Conservation (phyloP, 148 eudicot species). For the Vaccinium corymbosum region DNA sequence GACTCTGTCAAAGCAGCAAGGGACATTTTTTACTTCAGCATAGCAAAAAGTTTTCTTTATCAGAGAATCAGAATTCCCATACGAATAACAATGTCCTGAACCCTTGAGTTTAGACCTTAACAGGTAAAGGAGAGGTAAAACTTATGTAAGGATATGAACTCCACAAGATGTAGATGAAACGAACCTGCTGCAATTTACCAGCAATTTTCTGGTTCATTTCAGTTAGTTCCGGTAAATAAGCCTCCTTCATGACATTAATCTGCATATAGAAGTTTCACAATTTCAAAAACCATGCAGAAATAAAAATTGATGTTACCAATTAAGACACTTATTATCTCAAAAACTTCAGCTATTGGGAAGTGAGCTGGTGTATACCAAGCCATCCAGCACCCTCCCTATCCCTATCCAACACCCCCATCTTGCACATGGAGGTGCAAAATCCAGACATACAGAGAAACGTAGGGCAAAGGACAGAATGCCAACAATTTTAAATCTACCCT, state of each 20-base stretch:
- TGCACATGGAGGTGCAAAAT: not conserved
- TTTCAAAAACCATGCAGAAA: not conserved
- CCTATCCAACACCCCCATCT: no score
- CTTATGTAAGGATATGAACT: not conserved
- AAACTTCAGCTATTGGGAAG: not conserved
- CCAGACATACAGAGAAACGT: not conserved
- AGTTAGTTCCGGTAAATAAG: conserved; percentile 58
- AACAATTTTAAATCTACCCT: no score
- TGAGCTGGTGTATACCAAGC: not conserved
- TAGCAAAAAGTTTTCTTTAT: not conserved
- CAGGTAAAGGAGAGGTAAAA: not conserved
- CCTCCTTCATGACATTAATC: conserved; percentile 76
- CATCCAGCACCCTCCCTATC: no score
- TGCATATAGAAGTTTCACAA: conserved; percentile 31
- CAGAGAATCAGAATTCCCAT: not conserved
- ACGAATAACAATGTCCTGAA: not conserved
- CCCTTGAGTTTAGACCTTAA: not conserved
- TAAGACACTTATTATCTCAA: not conserved
- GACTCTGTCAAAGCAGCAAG: not conserved
- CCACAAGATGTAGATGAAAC: not conserved
- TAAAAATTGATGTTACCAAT: not conserved
- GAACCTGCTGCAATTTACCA: conserved; percentile 69
- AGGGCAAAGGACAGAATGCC: not conserved
- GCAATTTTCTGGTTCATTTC: conserved; percentile 74
- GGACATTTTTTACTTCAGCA: not conserved